phyloP scores from a whole-genome alignment of 2,329 filamentous ascomycete genomes.

The Xylariaceae sp. region DNA sequence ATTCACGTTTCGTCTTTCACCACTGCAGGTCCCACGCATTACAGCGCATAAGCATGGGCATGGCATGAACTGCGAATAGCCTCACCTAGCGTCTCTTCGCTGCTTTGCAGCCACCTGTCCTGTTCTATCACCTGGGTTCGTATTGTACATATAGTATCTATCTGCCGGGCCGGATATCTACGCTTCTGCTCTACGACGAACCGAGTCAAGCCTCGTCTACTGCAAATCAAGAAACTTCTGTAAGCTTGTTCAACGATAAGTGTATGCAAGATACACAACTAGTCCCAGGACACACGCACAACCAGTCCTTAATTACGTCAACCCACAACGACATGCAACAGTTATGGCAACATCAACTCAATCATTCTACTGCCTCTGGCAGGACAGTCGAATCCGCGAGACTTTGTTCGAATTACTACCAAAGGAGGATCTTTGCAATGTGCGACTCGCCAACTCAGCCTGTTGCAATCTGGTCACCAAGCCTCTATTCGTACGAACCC shows the following conservation, averaged over 20 bases:
- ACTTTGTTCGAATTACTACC: constrained; percentile 46
- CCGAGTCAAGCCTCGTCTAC: constrained; percentile 11
- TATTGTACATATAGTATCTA: constrained; percentile 12
- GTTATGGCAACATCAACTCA: constrained; percentile 49
- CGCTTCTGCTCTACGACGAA: constrained; percentile 6
- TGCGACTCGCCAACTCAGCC: constrained; percentile 66
- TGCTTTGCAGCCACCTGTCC: constrained; percentile 13
- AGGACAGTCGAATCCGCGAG: constrained; percentile 47
- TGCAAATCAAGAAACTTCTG: not conserved
- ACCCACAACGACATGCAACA: constrained; percentile 43
- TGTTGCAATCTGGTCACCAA: constrained; percentile 68
- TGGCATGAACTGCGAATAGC: constrained; percentile 33
- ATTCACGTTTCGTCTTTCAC: constrained; percentile 15
- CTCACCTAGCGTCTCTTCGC: constrained; percentile 26
- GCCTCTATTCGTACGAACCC: constrained; percentile 64
- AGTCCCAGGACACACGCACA: constrained; percentile 12
- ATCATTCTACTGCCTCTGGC: constrained; percentile 54
- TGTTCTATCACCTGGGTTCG: constrained; percentile 15
- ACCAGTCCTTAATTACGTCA: constrained; percentile 11
- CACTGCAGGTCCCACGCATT: constrained; percentile 15
- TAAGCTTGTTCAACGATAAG: not conserved
- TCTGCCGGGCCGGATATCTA: constrained; percentile 2
- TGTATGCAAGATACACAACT: constrained; percentile 11
- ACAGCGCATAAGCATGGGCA: constrained; percentile 13
- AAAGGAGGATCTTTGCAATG: constrained; percentile 50